Base-by-base conservation (phyloP, 2,329 filamentous ascomycete species). In the Stagonosporopsis cucurbitacearum region DNA sequence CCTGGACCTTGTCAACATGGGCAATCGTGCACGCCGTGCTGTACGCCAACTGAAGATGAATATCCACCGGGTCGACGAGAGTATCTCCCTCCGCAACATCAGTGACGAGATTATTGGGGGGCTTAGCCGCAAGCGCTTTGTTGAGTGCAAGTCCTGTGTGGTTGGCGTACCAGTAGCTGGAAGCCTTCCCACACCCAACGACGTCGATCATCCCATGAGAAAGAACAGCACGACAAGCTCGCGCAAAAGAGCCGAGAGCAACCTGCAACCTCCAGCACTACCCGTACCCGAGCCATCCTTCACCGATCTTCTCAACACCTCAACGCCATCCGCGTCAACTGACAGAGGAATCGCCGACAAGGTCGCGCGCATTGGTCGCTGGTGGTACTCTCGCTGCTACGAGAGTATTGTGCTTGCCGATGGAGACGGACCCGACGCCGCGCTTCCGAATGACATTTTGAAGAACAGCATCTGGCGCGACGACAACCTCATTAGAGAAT, bases 351-450 rank as follows among this genome's bases (percentile, higher is more conserved):
- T 98, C 70, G 91, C 92, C 13, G 93, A 91, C 70, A 96, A 96
- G 82, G 92, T 98, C 20, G 89, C 92, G 15, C 89, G 88, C 60
- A 94, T 98, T 11, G 94, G 92, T 2, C 85, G 95, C 39, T 98
- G 94, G 92, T 99, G 95, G 95, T 98, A 96, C 76, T 90, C 87
- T 9, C 86, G 90, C 48, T 97, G 94, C 79, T 98, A 97, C 73
- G 94, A 97, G 76, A 86, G 84, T 53, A 82, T 84, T 4, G 80
- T 87, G 8, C 65, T 81, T 4, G 70, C 72, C 6, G 70, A 72
- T 52, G 68, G 66, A 17, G 69, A 67, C 46, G 72, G 73, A 26
- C 63, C 67, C 6, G 69, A 64, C 23, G 67, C 64, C 8, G 66
- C 71, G 45, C 72, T 80, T 45, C 65, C 69, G 2, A 65, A 66